Percentiles rank a stretch among this genome's conserved stretches.
phyloP scores from a whole-genome alignment of 306 rosid genomes.

The Medicago lupulina region DNA sequence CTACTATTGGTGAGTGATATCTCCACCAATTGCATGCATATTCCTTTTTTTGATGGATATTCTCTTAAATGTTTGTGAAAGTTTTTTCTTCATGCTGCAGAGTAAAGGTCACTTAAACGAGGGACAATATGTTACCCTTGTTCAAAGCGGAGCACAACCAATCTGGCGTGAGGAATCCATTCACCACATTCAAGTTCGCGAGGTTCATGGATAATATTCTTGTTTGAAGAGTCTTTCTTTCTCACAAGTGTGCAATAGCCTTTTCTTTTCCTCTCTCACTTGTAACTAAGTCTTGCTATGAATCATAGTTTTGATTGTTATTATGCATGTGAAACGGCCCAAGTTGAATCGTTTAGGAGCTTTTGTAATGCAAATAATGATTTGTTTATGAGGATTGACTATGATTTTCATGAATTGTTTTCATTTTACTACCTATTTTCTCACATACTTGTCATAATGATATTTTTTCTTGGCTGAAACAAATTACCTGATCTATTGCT shows the following conservation, averaged over 20 bases:
- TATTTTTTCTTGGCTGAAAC: background rate
- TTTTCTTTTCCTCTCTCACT: background rate
- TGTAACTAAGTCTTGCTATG: constrained; percentile 18
- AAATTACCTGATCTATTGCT: no score
- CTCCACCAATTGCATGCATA: background rate
- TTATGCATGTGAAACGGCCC: constrained; percentile 31
- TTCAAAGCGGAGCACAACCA: constrained; percentile 96
- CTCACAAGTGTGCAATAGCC: background rate
- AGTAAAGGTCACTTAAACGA: constrained; percentile 67
- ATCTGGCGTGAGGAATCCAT: constrained; percentile 92
- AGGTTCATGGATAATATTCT: constrained; percentile 64
- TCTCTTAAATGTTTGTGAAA: constrained; percentile 30
- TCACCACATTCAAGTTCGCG: constrained; percentile 93
- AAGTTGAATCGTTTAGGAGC: constrained; percentile 23
- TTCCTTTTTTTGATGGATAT: constrained; percentile 28
- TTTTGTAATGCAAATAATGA: constrained; percentile 21
- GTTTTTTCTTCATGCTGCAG: constrained; percentile 52
- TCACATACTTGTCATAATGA: background rate
- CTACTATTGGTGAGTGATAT: constrained; percentile 70
- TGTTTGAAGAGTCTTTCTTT: constrained; percentile 34
- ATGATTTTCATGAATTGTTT: constrained; percentile 12
- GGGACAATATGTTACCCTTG: constrained; percentile 81
- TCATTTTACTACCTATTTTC: background rate
- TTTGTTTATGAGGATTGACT: constrained; percentile 22
- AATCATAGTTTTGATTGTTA: constrained; percentile 17